Evolutionary conservation across 495 filamentous ascomycete genomes (phyloP).

Genomic region (Neurospora sp.): DNA sequence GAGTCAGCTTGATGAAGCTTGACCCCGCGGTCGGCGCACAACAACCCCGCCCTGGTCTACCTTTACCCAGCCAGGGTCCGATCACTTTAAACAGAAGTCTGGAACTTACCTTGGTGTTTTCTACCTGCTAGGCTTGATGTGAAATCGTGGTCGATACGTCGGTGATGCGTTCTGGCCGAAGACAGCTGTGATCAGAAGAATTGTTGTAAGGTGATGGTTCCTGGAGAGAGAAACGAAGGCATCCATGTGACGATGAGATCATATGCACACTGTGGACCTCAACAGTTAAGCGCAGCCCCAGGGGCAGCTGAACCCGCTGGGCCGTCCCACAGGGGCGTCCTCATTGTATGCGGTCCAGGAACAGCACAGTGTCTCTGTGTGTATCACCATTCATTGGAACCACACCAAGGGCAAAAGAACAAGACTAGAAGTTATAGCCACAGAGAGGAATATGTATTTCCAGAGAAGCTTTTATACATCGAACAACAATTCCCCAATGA

Average conservation of each 20-base stretch:
- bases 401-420: background rate
- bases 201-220: background rate
- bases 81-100: background rate
- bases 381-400: background rate
- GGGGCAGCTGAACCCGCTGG: background rate
- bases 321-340: background rate
- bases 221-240: background rate
- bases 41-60: background rate
- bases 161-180: background rate
- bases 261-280: background rate
- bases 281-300: background rate
- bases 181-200: background rate
- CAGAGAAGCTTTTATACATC: background rate
- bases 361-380: background rate
- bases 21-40: background rate
- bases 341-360: background rate
- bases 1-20: background rate
- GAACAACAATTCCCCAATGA: background rate
- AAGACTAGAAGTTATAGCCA: background rate
- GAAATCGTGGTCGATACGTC: background rate
- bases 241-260: background rate
- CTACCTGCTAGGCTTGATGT: background rate
- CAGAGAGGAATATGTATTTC: background rate
- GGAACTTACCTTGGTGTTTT: background rate
- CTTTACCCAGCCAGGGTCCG: background rate